These are phyloP conservation scores for Leccinum ponderosum DNA, from an alignment of 1,284 basidiomycete species.

Conservation along the genomic window DNA sequence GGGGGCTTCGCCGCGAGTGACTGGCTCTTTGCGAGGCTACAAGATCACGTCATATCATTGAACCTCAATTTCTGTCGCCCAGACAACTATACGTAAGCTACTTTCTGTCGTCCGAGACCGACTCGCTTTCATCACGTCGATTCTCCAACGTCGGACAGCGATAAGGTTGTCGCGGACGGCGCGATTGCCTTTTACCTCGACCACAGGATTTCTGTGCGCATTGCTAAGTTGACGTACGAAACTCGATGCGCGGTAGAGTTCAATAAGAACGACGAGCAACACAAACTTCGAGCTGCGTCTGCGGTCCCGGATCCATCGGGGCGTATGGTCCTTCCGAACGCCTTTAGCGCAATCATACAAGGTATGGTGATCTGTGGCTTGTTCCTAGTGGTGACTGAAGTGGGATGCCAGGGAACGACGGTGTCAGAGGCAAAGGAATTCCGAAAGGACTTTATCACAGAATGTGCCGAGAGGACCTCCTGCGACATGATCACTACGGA, in stretches of 20 bases:
- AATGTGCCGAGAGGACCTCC: constrained; percentile 27
- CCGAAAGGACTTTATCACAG: constrained; percentile 38
- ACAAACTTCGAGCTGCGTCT: constrained; percentile 27
- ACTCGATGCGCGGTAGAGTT: constrained; percentile 29
- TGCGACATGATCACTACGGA: constrained; percentile 31
- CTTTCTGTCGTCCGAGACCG: background rate
- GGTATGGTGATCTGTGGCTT: constrained; percentile 18
- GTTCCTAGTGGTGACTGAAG: constrained; percentile 1
- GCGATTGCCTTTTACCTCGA: constrained; percentile 39
- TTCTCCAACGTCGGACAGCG: constrained; percentile 11
- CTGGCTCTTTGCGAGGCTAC: constrained; percentile 36
- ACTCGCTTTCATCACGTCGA: background rate
- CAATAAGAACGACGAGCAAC: constrained; percentile 31
- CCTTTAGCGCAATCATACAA: constrained; percentile 38
- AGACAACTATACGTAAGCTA: constrained; percentile 45
- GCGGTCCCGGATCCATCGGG: constrained; percentile 33
- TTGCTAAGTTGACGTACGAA: constrained; percentile 39
- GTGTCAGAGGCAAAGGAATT: constrained; percentile 43
- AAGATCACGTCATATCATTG: constrained; percentile 27
- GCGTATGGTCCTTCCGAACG: constrained; percentile 28
- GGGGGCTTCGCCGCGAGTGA: constrained; percentile 44
- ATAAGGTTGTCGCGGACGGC: constrained; percentile 39
- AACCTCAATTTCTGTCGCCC: constrained; percentile 42
- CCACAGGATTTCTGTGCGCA: constrained; percentile 36
- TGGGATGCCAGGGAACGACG: constrained; percentile 32